Percentiles rank a stretch among this genome's conserved stretches.
Conservation (phyloP, 495 filamentous ascomycete genomes). For the Evernia prunastri region DNA sequence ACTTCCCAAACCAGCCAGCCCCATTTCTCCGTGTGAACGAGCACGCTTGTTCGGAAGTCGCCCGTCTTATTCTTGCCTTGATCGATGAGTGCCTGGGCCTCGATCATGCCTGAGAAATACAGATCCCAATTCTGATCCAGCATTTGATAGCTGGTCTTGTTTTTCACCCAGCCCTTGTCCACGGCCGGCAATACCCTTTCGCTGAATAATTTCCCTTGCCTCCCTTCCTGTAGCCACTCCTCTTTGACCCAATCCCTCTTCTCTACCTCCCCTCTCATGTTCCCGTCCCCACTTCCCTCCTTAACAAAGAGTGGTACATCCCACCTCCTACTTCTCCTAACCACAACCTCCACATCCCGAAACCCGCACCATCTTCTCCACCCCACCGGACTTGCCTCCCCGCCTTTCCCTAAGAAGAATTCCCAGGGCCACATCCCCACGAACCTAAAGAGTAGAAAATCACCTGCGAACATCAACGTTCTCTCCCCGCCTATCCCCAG, state of each 20-base stretch:
- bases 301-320: slow-evolving; percentile 29
- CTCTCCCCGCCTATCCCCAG: slow-evolving; percentile 45
- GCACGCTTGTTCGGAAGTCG: slow-evolving; percentile 56
- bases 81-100: slow-evolving; percentile 57
- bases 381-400: slow-evolving; percentile 46
- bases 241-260: slow-evolving; percentile 33
- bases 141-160: slow-evolving; percentile 73
- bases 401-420: slow-evolving; percentile 51
- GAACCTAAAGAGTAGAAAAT: slow-evolving; percentile 62
- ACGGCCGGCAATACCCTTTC: slow-evolving; percentile 58
- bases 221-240: slow-evolving; percentile 33
- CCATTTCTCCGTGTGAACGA: slow-evolving; percentile 56
- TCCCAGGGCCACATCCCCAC: slow-evolving; percentile 69
- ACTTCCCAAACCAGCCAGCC: slow-evolving; percentile 60
- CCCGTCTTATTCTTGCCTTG: slow-evolving; percentile 46
- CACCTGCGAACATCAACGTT: slow-evolving; percentile 54
- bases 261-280: slow-evolving; percentile 35
- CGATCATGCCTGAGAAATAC: slow-evolving; percentile 69
- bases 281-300: slow-evolving; percentile 30
- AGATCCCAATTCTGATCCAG: slow-evolving; percentile 75
- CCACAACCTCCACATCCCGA: slow-evolving; percentile 62
- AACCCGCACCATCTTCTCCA: slow-evolving; percentile 73
- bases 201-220: slow-evolving; percentile 28
- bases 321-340: slow-evolving; percentile 61
- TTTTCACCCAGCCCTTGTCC: slow-evolving; percentile 49